Base-by-base conservation (phyloP, 768 basidiomycete species). In the Tylopilus plumbeoviolaceoides region DNA sequence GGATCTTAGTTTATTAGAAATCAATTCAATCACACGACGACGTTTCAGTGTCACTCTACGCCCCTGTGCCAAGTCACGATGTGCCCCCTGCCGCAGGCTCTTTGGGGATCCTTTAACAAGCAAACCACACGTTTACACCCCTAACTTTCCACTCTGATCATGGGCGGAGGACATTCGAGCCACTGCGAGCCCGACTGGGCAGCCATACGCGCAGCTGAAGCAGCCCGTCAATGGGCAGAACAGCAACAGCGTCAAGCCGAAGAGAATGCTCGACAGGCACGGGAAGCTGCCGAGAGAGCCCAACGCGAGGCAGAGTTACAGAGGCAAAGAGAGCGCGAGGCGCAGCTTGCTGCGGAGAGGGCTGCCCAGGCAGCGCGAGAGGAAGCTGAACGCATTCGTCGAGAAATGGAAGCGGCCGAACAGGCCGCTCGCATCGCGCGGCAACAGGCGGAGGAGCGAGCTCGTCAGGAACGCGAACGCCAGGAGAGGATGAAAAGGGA, bases 151-250 rank as follows among this genome's bases (percentile, higher is more conserved):
- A 0, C 18, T 5, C 10, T 27, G 23, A 43, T 51, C 15, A 69
- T 69, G 65, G 67, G 67, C 12, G 65, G 60, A 18, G 54, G 56
- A 10, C 59, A 63, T n/a, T 67, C 67, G 10, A 60, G 38, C 21
- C 60, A 67, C 27, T 49, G 43, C 4, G 62, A 63, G 44, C 66
- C 59, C 1, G 53, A 61, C 10, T 65, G 67, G 59, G 49, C 28
- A 8, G 60, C 63, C 27, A 67, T 63, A 47, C 52, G 25, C 3
- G 57, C 46, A 27, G 61, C 56, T 0, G 67, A 69, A 49, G 48
- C 36, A 52, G 56, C 57, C 7, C 63, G 57, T 47, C 55, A 31
- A 18, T n/a, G 30, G n/a, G 65, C 63, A 27, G 65, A 67, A 28
- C 57, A 64, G 4, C 55, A 52, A 1, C 58, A 49, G 15, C 55